Evolutionary conservation across 345 rosid genomes (phyloP).

Genomic region (Mercurialis annua): DNA sequence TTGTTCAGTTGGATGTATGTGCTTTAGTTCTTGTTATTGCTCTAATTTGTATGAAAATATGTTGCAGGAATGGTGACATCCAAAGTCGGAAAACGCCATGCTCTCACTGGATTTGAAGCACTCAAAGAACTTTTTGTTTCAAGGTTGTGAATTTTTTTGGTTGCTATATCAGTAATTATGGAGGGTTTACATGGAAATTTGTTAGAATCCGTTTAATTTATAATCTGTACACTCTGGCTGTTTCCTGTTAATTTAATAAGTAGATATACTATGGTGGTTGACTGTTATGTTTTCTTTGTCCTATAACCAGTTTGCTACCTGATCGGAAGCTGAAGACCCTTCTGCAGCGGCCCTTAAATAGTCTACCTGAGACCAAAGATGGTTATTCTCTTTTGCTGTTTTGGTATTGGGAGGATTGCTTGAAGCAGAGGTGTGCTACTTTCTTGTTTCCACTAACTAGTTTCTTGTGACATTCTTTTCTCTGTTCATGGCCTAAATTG

Average conservation of each 20-base stretch:
- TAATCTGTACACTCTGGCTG: background rate
- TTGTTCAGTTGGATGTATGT: background rate
- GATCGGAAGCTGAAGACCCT: constrained; percentile 93
- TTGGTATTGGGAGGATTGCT: constrained; percentile 98
- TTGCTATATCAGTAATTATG: background rate
- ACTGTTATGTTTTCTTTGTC: background rate
- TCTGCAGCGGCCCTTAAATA: constrained; percentile 65
- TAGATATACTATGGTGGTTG: background rate
- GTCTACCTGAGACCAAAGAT: constrained; percentile 80
- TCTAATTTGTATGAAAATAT: constrained; percentile 9
- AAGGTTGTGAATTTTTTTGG: constrained; percentile 37
- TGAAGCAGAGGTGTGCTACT: constrained; percentile 70
- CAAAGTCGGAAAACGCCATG: constrained; percentile 91
- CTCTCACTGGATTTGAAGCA: constrained; percentile 83
- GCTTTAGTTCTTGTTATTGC: background rate
- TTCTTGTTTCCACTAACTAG: constrained; percentile 1
- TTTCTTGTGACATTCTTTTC: background rate
- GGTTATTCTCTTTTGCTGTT: constrained; percentile 85
- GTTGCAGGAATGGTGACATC: constrained; percentile 86
- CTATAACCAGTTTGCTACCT: constrained; percentile 67
- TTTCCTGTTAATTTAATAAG: background rate
- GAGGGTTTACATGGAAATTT: background rate
- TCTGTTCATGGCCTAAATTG: background rate
- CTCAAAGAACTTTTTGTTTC: constrained; percentile 72
- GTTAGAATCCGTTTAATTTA: background rate